phyloP scores from a whole-genome alignment of 441 rosid genomes.

The Syzygium syzygioides region DNA sequence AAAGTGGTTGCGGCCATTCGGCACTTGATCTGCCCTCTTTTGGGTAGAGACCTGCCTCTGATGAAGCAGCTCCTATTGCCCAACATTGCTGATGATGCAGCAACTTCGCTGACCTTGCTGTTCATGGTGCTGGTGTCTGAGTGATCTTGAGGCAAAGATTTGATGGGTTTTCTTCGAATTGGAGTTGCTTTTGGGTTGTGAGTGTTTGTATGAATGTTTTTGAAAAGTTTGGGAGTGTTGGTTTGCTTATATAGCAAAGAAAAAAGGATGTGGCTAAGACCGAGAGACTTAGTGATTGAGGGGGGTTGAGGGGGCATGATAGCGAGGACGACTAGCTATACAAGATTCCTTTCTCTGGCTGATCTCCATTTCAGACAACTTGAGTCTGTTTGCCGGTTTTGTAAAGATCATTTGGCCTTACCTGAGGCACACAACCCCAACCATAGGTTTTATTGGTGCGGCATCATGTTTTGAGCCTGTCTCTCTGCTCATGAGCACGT shows the following conservation, averaged over 20 bases:
- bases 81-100: slow-evolving; percentile 2
- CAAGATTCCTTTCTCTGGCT: slow-evolving; percentile 21
- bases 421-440: background rate
- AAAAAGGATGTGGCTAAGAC: background rate
- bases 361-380: slow-evolving; percentile 19
- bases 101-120: slow-evolving; percentile 20
- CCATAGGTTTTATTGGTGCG: background rate
- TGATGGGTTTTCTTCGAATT: slow-evolving; percentile 5
- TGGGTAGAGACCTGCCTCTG: slow-evolving; percentile 32
- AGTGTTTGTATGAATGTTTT: background rate
- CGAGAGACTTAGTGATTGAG: background rate
- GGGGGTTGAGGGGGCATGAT: slow-evolving; percentile 31
- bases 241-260: background rate
- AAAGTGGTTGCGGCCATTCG: slow-evolving; percentile 51
- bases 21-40: slow-evolving; percentile 60
- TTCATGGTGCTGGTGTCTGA: slow-evolving; percentile 16
- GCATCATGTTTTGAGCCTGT: slow-evolving; percentile 8
- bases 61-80: slow-evolving; percentile 8
- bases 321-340: slow-evolving; percentile 27
- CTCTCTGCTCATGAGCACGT: slow-evolving; percentile 21
- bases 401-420: background rate
- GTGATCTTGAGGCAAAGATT: background rate
- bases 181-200: background rate
- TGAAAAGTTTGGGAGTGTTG: slow-evolving; percentile 13
- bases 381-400: slow-evolving; percentile 11